These are phyloP conservation scores for Solanum dulcamara DNA, from an alignment of 257 asterid genomes.

Conservation along the genomic window DNA sequence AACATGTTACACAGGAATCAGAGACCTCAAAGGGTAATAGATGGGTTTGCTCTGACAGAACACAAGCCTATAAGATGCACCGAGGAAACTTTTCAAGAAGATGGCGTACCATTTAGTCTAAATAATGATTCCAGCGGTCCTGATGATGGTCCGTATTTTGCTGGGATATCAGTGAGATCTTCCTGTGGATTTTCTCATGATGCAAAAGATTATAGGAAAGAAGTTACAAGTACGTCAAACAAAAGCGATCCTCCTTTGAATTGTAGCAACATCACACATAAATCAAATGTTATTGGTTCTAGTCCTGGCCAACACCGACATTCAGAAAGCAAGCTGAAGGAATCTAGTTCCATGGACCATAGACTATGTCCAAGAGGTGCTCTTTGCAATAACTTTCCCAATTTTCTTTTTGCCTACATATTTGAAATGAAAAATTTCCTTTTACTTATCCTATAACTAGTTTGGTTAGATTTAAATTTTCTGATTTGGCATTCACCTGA, in stretches of 20 bases:
- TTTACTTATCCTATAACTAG: neutral
- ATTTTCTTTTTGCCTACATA: neutral
- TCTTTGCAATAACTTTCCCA: neutral
- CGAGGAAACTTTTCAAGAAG: slow-evolving; percentile 43
- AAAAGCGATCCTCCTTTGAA: neutral
- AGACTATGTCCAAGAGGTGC: slow-evolving; percentile 41
- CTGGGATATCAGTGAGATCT: slow-evolving; percentile 37
- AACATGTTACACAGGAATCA: slow-evolving; percentile 22
- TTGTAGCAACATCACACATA: slow-evolving; percentile 4
- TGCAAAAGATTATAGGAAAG: slow-evolving; percentile 31
- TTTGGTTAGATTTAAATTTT: neutral
- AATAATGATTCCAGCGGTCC: slow-evolving; percentile 52
- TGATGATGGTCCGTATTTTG: slow-evolving; percentile 33
- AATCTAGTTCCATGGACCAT: slow-evolving; percentile 31
- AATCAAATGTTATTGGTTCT: slow-evolving; percentile 17
- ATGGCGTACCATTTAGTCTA: slow-evolving; percentile 53
- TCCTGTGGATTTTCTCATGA: slow-evolving; percentile 52
- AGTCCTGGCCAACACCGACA: slow-evolving; percentile 8
- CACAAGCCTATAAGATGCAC: slow-evolving; percentile 2
- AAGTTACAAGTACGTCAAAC: slow-evolving; percentile 20
- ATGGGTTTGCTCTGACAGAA: slow-evolving; percentile 33
- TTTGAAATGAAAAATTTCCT: neutral
- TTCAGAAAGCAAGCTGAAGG: slow-evolving; percentile 49
- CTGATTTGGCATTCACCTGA: slow-evolving; percentile 13
- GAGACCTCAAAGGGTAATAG: slow-evolving; percentile 32